phyloP scores from a whole-genome alignment of 306 rosid genomes.

The Cucumis sativus region Cucumber_9930_V3 NC_026658.2:5053001-5053500 shows the following conservation, averaged over 20 bases:
- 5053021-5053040: constrained; percentile 62
- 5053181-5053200: constrained; percentile 88
- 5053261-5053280: constrained; percentile 81
- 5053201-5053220: constrained; percentile 99
- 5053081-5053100: constrained; percentile 80
- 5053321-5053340: constrained; percentile 79
- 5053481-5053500: constrained; percentile 76
- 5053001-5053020: constrained; percentile 57
- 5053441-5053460: constrained; percentile 78
- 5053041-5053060: constrained; percentile 78
- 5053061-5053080: constrained; percentile 74
- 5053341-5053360: constrained; percentile 74
- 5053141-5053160: constrained; percentile 77
- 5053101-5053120: constrained; percentile 76
- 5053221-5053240: constrained; percentile 88
- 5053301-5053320: constrained; percentile 75
- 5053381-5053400: constrained; percentile 47
- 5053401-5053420: constrained; percentile 62
- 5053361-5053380: constrained; percentile 37
- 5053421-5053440: constrained; percentile 87
- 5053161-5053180: constrained; percentile 71
- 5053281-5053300: constrained; percentile 98
- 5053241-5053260: constrained; percentile 91
- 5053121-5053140: constrained; percentile 78
- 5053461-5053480: constrained; percentile 84